These are phyloP conservation scores for Ceratobasidium sp. DNA, from an alignment of 1,284 basidiomycete species.

Conservation along the genomic window DNA sequence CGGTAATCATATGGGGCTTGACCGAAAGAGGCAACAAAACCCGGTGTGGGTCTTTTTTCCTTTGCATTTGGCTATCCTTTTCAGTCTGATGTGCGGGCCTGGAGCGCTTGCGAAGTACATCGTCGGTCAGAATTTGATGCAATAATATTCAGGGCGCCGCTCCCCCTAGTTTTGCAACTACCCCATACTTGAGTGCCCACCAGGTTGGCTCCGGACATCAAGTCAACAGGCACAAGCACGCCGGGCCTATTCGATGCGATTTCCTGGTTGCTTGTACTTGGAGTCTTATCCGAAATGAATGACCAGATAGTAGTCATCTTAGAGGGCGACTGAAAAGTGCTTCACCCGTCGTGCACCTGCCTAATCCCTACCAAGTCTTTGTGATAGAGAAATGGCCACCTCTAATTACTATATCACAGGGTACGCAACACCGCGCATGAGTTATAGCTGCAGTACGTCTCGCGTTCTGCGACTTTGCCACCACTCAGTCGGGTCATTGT, in stretches of 20 bases:
- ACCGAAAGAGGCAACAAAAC: constrained; percentile 3
- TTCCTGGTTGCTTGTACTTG: background rate
- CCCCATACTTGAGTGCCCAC: background rate
- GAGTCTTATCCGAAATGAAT: background rate
- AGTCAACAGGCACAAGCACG: background rate
- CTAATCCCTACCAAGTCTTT: no score
- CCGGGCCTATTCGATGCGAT: background rate
- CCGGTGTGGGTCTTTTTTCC: background rate
- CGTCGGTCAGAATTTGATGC: background rate
- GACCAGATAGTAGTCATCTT: background rate
- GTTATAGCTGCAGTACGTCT: background rate
- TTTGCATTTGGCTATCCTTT: background rate
- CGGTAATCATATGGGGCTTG: background rate
- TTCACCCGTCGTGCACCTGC: no score
- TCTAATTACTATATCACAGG: no score
- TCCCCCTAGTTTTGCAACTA: background rate
- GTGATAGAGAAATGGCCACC: no score
- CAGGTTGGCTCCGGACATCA: background rate
- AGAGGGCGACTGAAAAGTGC: background rate
- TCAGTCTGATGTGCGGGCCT: background rate
- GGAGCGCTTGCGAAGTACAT: constrained; percentile 4
- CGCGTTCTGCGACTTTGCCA: background rate
- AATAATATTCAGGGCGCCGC: no score
- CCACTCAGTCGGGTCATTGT: background rate
- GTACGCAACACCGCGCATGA: background rate